Evolutionary conservation across 177 flowering plant species (phyloP), one percentile per base, ranked within the genome.

Genomic region (Vitis hybrid): DNA sequence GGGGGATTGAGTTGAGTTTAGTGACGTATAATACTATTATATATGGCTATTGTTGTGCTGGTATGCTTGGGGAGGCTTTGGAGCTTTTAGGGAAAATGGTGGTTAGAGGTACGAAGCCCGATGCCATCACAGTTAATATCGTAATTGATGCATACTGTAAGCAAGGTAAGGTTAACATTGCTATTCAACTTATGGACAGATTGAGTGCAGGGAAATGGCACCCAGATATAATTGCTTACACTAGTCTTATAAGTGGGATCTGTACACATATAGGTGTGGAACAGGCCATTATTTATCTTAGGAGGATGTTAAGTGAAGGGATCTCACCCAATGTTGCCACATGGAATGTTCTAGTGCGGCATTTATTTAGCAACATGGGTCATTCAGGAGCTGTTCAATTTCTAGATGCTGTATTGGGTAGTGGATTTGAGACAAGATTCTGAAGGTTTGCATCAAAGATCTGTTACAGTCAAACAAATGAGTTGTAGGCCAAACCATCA

Each of bases 11-110:
- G 68, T 72, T 78, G 63, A 85, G 78, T 76, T 59, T 81, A 39
- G 90, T 85, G 68, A 88, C 91, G 12, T 90, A 81, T 45, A 94
- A 94, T 74, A 87, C 87, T 51, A 65, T 88, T 18, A 76, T 88
- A 18, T 50, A 76, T 74, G 96, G 97, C 1, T 76, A 84, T 20
- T 85, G 83, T 76, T 66, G 57, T 55, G 78, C 74, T 67, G 85
- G 78, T 51, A 79, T 77, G 90, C 59, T 80, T 29, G 66, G 70
- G n/a, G 79, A 81, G 64, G 89, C 80, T 19, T 55, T 82, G 74
- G 74, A 78, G 75, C 60, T 84, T 49, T 5, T 88, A 33, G 93
- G 86, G 58, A 86, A 81, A 76, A 90, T 92, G 96, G 64, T 90
- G 65, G 83, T 81, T 3, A 70, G 48, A 14, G 98, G 98, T 19